phyloP scores from a whole-genome alignment of 2,329 filamentous ascomycete species.

The Penicillium sp. region DNA sequence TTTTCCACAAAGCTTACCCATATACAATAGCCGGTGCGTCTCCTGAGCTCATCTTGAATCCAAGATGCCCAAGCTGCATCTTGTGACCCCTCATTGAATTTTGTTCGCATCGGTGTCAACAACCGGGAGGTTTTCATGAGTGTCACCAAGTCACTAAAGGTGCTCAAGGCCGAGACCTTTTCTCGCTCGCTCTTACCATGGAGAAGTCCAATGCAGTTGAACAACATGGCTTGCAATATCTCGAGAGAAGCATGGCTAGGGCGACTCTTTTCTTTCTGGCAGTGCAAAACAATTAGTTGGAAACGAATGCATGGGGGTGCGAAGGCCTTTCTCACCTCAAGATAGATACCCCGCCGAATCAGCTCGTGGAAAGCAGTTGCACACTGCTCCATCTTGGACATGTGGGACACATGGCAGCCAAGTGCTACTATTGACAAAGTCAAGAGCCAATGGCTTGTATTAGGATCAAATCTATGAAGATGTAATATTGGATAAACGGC shows the following conservation, averaged over 20 bases:
- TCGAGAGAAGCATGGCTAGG: slow-evolving; percentile 24
- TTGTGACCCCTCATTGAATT: slow-evolving; percentile 7
- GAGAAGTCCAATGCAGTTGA: slow-evolving; percentile 37
- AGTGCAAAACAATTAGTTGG: neutral
- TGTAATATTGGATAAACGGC: slow-evolving; percentile 45
- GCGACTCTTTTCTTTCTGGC: slow-evolving; percentile 30
- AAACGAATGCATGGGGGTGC: neutral
- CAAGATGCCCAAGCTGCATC: slow-evolving; percentile 37
- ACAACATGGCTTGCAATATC: slow-evolving; percentile 31
- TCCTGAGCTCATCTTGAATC: slow-evolving; percentile 39
- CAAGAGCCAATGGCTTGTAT: slow-evolving; percentile 42
- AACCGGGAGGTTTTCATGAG: slow-evolving; percentile 26
- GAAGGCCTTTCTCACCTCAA: slow-evolving; percentile 30
- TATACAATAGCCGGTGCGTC: slow-evolving; percentile 44
- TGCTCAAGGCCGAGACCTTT: slow-evolving; percentile 26
- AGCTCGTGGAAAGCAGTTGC: slow-evolving; percentile 44
- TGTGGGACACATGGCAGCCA: slow-evolving; percentile 40
- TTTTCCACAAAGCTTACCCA: slow-evolving; percentile 38
- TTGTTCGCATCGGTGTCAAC: slow-evolving; percentile 12
- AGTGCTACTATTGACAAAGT: slow-evolving; percentile 42
- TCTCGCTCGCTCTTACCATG: slow-evolving; percentile 28
- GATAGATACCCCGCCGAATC: slow-evolving; percentile 39
- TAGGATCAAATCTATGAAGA: slow-evolving; percentile 37
- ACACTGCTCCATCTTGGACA: slow-evolving; percentile 29
- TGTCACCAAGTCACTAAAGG: slow-evolving; percentile 32